Evolutionary conservation across 257 asterid species (phyloP).

Genomic region (Catharanthus roseus): DNA sequence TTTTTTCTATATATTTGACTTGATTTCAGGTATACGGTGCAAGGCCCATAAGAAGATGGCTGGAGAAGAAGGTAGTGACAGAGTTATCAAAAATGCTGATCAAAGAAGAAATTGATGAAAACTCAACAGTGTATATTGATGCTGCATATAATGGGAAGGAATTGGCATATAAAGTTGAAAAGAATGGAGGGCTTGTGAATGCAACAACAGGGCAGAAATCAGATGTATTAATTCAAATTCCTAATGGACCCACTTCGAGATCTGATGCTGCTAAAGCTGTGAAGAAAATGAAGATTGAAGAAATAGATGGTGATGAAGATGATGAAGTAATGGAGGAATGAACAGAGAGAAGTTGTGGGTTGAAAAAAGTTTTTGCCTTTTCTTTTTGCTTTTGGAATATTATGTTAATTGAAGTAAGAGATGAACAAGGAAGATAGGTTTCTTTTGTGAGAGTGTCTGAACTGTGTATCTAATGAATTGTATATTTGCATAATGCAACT

Average conservation of each 20-base stretch:
- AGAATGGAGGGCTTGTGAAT: constrained; percentile 77
- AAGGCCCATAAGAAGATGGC: constrained; percentile 86
- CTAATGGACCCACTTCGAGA: constrained; percentile 26
- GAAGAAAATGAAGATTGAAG: constrained; percentile 78
- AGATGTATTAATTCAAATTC: constrained; percentile 66
- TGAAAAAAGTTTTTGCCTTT: too few relatives aligned
- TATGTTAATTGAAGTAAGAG: too few relatives aligned
- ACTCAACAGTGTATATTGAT: constrained; percentile 69
- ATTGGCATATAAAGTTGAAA: constrained; percentile 58
- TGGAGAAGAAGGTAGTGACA: constrained; percentile 79
- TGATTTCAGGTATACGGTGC: constrained; percentile 79
- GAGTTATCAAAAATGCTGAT: constrained; percentile 83
- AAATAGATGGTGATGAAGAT: constrained; percentile 46
- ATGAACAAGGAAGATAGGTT: too few relatives aligned
- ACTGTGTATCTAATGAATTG: too few relatives aligned
- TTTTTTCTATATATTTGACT: too few relatives aligned
- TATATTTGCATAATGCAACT: too few relatives aligned
- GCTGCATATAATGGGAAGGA: constrained; percentile 37
- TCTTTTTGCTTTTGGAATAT: too few relatives aligned
- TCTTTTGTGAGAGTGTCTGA: too few relatives aligned
- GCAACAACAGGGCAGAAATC: constrained; percentile 65
- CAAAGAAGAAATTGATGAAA: constrained; percentile 78
- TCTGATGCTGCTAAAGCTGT: constrained; percentile 66
- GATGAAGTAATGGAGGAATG: constrained; percentile 39
- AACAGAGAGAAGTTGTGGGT: not conserved